These are phyloP conservation scores for Suillus variegatus DNA, from an alignment of 768 basidiomycete species.

Conservation along the genomic window DNA sequence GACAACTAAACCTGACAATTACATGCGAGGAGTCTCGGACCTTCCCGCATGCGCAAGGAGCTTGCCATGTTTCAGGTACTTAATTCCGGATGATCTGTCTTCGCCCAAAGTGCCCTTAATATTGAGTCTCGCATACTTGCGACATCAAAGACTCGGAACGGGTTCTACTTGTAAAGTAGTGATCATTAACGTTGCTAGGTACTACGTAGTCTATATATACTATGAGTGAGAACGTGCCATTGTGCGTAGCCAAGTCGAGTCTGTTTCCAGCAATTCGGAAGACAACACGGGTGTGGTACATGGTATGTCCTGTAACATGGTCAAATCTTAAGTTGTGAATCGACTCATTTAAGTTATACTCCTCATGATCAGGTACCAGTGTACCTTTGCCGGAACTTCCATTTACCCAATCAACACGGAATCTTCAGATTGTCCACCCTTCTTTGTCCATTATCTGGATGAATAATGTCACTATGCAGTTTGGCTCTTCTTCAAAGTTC, in stretches of 20 bases:
- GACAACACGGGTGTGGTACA: background rate
- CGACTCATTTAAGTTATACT: too few relatives aligned
- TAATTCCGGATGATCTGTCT: background rate
- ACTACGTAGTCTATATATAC: background rate
- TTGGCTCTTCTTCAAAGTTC: constrained; percentile 23
- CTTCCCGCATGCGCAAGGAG: background rate
- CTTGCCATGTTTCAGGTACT: background rate
- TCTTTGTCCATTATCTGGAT: too few relatives aligned
- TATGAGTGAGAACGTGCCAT: too few relatives aligned
- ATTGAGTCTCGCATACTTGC: too few relatives aligned
- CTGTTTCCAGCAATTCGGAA: background rate
- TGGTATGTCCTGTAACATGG: background rate
- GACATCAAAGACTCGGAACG: background rate
- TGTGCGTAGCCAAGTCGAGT: background rate
- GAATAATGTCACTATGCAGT: constrained; percentile 21
- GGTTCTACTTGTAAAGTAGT: background rate
- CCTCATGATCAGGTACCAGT: too few relatives aligned
- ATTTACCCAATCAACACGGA: too few relatives aligned
- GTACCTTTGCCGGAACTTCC: too few relatives aligned
- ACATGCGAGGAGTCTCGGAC: background rate
- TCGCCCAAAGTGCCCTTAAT: background rate
- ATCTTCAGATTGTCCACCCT: too few relatives aligned
- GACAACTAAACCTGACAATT: background rate
- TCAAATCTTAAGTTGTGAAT: background rate
- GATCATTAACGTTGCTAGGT: background rate